Conservation (phyloP, 73 alveolate genomes). For the Blepharisma stoltei region DNA sequence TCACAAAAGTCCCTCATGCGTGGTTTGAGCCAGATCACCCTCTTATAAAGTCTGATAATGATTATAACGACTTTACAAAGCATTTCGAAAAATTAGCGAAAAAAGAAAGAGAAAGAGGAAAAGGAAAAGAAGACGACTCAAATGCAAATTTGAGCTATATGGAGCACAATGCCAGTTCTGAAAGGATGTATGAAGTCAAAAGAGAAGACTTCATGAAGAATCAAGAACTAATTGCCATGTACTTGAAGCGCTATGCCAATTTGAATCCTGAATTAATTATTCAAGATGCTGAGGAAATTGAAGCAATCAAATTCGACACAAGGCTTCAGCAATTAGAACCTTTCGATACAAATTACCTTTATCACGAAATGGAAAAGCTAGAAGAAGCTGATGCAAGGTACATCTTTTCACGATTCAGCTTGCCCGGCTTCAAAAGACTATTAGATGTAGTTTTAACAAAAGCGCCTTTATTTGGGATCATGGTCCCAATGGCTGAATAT, state of each 20-base stretch:
- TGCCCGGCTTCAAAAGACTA: slow-evolving; percentile 14
- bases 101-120: neutral
- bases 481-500: slow-evolving; percentile 5
- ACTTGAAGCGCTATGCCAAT: neutral
- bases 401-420: slow-evolving; percentile 9
- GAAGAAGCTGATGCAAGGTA: slow-evolving; percentile 23
- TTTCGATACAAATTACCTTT: slow-evolving; percentile 17
- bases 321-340: neutral
- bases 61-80: neutral
- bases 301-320: neutral
- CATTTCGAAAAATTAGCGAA: neutral
- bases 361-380: slow-evolving; percentile 4
- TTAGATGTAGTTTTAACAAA: neutral
- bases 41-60: slow-evolving; percentile 5
- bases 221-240: neutral
- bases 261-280: neutral
- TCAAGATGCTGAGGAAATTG: neutral
- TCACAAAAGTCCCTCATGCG: slow-evolving; percentile 5
- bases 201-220: neutral
- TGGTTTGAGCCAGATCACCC: slow-evolving; percentile 27
- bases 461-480: neutral
- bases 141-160: neutral
- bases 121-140: neutral
- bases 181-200: neutral
- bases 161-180: neutral